These are phyloP conservation scores for Suhomyces pyralidae DNA, from an alignment of 805 yeast species.

Conservation along the genomic window DNA sequence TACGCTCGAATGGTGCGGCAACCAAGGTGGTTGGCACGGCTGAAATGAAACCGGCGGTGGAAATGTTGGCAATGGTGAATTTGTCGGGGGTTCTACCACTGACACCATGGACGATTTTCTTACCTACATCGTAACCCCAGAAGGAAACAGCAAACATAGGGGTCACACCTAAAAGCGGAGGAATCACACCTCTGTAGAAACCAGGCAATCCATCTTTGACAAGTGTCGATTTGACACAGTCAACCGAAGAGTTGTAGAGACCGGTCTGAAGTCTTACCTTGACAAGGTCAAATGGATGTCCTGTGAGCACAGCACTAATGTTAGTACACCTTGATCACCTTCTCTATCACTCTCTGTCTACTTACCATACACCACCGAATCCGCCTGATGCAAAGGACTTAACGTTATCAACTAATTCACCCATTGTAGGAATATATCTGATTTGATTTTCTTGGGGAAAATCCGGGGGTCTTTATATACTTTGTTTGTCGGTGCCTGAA, in stretches of 20 bases:
- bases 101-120: conserved; percentile 57
- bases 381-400: conserved; percentile 93
- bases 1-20: conserved; percentile 97
- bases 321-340: not conserved
- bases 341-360: not conserved
- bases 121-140: conserved; percentile 97
- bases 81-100: conserved; percentile 37
- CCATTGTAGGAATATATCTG: not conserved
- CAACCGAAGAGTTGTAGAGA: conserved; percentile 57
- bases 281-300: conserved; percentile 93
- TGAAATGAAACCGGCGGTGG: conserved; percentile 90
- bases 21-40: conserved; percentile 94
- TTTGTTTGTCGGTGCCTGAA: not conserved
- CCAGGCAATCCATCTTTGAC: conserved; percentile 75
- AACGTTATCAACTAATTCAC: conserved; percentile 65
- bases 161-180: conserved; percentile 94
- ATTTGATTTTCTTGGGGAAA: not conserved
- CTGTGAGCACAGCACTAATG: conserved; percentile 80
- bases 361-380: conserved; percentile 77
- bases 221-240: conserved; percentile 68
- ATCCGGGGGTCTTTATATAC: conserved; percentile 3
- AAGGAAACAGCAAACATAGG: conserved; percentile 98
- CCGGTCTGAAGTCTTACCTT: conserved; percentile 91
- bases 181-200: conserved; percentile 88
- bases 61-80: conserved; percentile 66